A percentile compares a stretch with the other conserved stretches of the same genome.
Conservation (phyloP, 1,284 basidiomycete genomes). For the Pascua guehoae region DNA sequence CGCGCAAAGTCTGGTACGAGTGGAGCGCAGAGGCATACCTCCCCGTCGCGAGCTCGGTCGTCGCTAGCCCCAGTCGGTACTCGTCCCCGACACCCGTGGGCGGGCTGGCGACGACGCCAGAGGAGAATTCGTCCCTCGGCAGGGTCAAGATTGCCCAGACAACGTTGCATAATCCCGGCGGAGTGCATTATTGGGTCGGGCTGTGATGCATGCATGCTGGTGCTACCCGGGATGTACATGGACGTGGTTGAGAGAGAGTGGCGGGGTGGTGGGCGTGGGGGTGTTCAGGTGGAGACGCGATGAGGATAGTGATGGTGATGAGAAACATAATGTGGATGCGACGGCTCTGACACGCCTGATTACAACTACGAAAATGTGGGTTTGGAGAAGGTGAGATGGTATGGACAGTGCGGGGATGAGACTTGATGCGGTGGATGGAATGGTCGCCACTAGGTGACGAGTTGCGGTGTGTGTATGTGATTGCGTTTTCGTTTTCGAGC, state of each 20-base stretch:
- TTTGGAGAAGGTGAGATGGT: neutral
- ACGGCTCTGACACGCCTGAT: neutral
- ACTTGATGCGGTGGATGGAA: neutral
- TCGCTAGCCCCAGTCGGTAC: constrained; percentile 4
- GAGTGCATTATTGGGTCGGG: constrained; percentile 88
- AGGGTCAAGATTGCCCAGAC: constrained; percentile 88
- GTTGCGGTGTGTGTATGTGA: neutral
- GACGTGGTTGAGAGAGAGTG: neutral
- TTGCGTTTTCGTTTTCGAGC: too few relatives aligned
- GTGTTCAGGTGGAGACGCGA: too few relatives aligned
- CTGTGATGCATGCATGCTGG: constrained; percentile 49
- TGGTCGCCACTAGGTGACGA: too few relatives aligned
- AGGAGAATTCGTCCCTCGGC: constrained; percentile 17
- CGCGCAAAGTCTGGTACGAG: constrained; percentile 84
- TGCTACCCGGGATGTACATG: neutral
- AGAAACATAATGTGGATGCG: neutral
- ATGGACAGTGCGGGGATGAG: neutral
- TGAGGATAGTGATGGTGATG: constrained; percentile 8
- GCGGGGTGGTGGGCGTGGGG: neutral
- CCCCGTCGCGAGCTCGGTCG: constrained; percentile 46
- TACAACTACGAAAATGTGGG: neutral
- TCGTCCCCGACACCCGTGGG: constrained; percentile 2
- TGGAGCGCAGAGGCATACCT: constrained; percentile 94
- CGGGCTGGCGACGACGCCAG: constrained; percentile 7
- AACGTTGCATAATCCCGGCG: constrained; percentile 81